These are phyloP conservation scores for Anaeramoeba flamelloides DNA, from an alignment of 78 protist genomes.

Conservation along the genomic window DNA sequence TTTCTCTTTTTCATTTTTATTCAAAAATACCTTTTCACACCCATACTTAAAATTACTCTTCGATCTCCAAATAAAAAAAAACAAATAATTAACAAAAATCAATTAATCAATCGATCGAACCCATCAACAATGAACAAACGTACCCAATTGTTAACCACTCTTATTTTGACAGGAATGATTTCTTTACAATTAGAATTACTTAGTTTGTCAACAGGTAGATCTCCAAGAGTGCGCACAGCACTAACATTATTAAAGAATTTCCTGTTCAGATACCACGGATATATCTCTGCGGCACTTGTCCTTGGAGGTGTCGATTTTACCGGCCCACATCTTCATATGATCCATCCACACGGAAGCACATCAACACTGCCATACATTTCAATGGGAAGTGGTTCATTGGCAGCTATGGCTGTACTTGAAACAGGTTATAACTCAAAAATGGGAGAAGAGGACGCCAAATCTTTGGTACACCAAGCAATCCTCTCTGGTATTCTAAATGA, in stretches of 20 bases:
- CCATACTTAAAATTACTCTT: no score
- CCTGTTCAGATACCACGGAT: conserved; percentile 72
- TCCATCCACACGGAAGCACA: conserved; percentile 83
- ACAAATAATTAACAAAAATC: no score
- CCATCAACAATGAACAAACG: no score
- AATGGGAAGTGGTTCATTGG: conserved; percentile 95
- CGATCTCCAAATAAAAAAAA: no score
- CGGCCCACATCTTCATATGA: conserved; percentile 71
- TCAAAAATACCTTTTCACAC: no score
- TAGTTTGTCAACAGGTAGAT: no score
- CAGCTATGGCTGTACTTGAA: conserved; percentile 92
- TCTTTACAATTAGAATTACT: no score
- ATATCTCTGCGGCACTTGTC: conserved; percentile 84
- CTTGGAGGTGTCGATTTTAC: conserved; percentile 87
- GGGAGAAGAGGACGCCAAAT: no score
- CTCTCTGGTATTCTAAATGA: conserved; percentile 91
- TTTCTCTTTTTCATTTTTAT: no score
- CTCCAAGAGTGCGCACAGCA: conserved; percentile 75
- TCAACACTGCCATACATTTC: conserved; percentile 84
- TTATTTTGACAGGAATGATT: no score
- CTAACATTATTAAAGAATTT: conserved; percentile 61
- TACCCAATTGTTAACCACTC: no score
- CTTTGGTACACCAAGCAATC: conserved; percentile 70
- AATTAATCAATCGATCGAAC: no score
- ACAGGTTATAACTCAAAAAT: conserved; percentile 45